These are phyloP conservation scores for Nicotiana rustica DNA, from an alignment of 305 asterid genomes.

Conservation along the genomic window DNA sequence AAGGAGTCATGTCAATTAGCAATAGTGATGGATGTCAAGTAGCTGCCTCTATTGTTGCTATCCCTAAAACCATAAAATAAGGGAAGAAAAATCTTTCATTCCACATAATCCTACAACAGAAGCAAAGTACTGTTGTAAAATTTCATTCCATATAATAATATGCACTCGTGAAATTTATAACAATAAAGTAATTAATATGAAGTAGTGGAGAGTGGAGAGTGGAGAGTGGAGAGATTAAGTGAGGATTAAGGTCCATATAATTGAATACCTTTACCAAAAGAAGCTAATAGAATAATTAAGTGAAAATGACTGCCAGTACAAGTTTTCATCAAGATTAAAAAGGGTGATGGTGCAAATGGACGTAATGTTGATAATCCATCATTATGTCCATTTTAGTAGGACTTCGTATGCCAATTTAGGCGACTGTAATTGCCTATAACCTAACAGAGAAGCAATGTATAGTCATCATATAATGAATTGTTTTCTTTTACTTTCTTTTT, in stretches of 20 bases:
- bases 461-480: not conserved
- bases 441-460: not conserved
- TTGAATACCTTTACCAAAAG: conserved; percentile 2
- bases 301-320: conserved; percentile 31
- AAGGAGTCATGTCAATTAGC: conserved; percentile 21
- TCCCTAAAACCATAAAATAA: not conserved
- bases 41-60: not conserved
- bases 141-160: not conserved
- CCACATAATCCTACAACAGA: not conserved
- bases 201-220: not conserved
- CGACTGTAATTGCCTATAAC: not conserved
- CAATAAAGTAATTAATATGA: conserved; percentile 4
- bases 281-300: not conserved
- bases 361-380: conserved; percentile 35
- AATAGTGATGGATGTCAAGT: not conserved
- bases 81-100: conserved; percentile 1
- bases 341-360: conserved; percentile 36
- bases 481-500: not conserved
- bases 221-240: conserved; percentile 10
- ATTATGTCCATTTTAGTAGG: conserved; percentile 31
- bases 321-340: conserved; percentile 35
- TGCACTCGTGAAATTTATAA: conserved; percentile 14
- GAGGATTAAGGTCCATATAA: conserved; percentile 24
- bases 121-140: not conserved
- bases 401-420: conserved; percentile 29